Evolutionary conservation across 2,329 filamentous ascomycete genomes (phyloP).

Genomic region (Trichophyton rubrum): DNA sequence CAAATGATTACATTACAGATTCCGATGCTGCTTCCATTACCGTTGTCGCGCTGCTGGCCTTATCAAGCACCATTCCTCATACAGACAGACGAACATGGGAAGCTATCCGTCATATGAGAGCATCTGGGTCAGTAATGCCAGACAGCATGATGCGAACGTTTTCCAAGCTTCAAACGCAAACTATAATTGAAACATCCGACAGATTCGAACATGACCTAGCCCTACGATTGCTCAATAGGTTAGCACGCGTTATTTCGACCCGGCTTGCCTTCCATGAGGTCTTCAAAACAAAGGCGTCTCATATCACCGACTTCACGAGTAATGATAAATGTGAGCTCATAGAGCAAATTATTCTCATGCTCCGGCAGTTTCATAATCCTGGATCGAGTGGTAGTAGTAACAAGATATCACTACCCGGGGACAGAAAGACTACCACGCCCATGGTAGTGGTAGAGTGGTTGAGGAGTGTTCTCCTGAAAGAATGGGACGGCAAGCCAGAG

Average conservation of each 20-base stretch:
- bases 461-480: slow-evolving; percentile 57
- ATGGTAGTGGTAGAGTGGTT: slow-evolving; percentile 34
- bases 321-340: slow-evolving; percentile 23
- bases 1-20: slow-evolving; percentile 27
- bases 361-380: slow-evolving; percentile 1
- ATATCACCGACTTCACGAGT: slow-evolving; percentile 19
- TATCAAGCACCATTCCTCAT: slow-evolving; percentile 27
- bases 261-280: slow-evolving; percentile 40
- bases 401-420: neutral
- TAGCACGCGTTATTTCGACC: slow-evolving; percentile 39
- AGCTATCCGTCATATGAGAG: slow-evolving; percentile 32
- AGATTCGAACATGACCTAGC: slow-evolving; percentile 41
- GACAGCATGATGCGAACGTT: slow-evolving; percentile 26
- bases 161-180: slow-evolving; percentile 19
- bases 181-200: slow-evolving; percentile 29
- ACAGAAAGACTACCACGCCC: slow-evolving; percentile 18
- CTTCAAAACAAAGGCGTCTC: slow-evolving; percentile 25
- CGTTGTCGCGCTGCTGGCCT: slow-evolving; percentile 27
- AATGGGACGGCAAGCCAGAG: slow-evolving; percentile 67
- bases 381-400: neutral
- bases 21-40: slow-evolving; percentile 29
- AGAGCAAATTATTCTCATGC: slow-evolving; percentile 26
- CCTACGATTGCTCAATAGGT: slow-evolving; percentile 37
- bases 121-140: slow-evolving; percentile 28
- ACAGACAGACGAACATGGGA: slow-evolving; percentile 28